Conservation (phyloP, 1,284 basidiomycete species). For the Rhodotorula sp. region DNA sequence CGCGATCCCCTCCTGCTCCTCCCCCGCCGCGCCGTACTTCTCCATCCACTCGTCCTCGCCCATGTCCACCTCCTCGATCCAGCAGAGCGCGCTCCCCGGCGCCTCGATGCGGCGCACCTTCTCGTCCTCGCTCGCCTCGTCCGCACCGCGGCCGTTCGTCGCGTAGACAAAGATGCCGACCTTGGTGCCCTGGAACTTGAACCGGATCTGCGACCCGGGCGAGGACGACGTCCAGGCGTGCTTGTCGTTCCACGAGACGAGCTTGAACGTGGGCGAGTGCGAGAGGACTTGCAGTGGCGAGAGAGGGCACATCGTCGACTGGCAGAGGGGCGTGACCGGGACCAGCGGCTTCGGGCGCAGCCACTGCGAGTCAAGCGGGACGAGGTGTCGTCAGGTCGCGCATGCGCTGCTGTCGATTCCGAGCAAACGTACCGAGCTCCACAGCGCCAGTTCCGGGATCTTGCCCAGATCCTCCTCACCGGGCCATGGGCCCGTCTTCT, state of each 20-base stretch:
- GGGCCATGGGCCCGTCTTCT: conserved; percentile 15
- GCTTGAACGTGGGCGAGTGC: conserved; percentile 23
- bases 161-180: conserved; percentile 35
- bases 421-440: conserved; percentile 16
- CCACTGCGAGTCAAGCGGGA: conserved; percentile 10
- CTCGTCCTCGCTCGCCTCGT: not conserved
- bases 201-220: conserved; percentile 25
- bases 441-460: conserved; percentile 15
- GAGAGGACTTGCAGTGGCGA: conserved; percentile 10
- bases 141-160: conserved; percentile 13
- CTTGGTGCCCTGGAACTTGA: conserved; percentile 25
- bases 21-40: not conserved
- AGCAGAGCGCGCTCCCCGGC: conserved; percentile 28
- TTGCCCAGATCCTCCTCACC: conserved; percentile 21
- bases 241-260: conserved; percentile 37
- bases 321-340: conserved; percentile 26
- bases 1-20: too few relatives aligned
- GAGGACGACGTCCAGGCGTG: conserved; percentile 18
- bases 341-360: not conserved
- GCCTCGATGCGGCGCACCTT: not conserved
- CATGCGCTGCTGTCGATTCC: too few relatives aligned
- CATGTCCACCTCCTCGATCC: conserved; percentile 21
- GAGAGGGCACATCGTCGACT: not conserved
- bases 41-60: not conserved
- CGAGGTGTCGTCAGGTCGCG: too few relatives aligned